Base-by-base conservation (phyloP, 202 grass and related monocot species). In the Zoysia matrella region DNA sequence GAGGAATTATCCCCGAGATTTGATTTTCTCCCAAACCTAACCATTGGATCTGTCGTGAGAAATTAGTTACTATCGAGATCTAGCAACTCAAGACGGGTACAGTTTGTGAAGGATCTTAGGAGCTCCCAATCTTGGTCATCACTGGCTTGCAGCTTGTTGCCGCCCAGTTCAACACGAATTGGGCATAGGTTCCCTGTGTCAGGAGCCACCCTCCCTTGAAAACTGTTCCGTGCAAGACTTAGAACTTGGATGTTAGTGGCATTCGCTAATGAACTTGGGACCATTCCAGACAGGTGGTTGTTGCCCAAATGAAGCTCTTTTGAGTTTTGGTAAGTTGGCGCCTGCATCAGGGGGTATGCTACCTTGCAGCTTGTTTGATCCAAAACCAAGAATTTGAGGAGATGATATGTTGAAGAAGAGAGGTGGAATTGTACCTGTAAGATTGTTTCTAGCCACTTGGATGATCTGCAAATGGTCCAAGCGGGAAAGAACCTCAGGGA, bases 381-480 rank as follows among this genome's bases (percentile, higher is more conserved):
- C 22, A 30, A 30, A 30, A 30, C 22, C 22, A 30, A 30, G 22
- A 52, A 6, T 16, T 50, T 2, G 18, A 55, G 85, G 60, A 2
- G 76, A 75, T 46, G 87, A 89, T 60, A 53, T 73, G 69, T 89
- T 89, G 71, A 80, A 85, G 75, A 89, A 82, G 2, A 39, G 56
- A 1, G 72, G 60, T 2, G 83, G 86, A 71, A 92, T 70, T 41
- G 10, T 73, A 3, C 86, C 86, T 0, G 78, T 65, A 15, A 92
- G 57, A 30, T 52, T 65, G 9, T 92, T 92, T 13, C 45, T 64
- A 4, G n/a, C 41, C 9, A 79, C 47, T 57, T 64, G 22, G 45
- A 91, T 70, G 14, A 3, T 3, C 12, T 11, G 41, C 12, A 88
- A 30, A 30, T 30, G 22, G 22, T 30, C 22, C 22, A 30, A 30